Conservation (phyloP, 164 flowering plant species). For the Protea cynaroides region DNA sequence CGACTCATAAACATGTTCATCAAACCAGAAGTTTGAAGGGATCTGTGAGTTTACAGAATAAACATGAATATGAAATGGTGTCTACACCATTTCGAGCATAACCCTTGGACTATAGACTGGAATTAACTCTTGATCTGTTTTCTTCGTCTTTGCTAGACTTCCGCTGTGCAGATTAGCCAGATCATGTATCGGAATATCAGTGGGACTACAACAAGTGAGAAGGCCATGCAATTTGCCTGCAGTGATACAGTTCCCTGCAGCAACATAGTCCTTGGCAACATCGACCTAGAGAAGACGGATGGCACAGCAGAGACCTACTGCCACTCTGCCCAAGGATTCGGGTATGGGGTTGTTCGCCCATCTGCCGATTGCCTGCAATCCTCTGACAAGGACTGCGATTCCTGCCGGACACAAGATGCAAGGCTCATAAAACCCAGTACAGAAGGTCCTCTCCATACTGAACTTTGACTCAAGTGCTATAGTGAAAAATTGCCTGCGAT, state of each 20-base stretch:
- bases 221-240: constrained; percentile 90
- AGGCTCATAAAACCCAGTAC: constrained; percentile 7
- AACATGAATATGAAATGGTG: too few species aligned
- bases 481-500: too few species aligned
- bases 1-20: too few species aligned
- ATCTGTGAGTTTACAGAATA: too few species aligned
- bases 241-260: constrained; percentile 90
- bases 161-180: constrained; percentile 78
- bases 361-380: constrained; percentile 66
- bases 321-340: constrained; percentile 68
- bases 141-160: constrained; percentile 35
- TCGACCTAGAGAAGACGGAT: constrained; percentile 55
- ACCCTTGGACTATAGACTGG: not conserved
- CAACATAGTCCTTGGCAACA: constrained; percentile 56
- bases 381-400: constrained; percentile 26
- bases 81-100: too few species aligned
- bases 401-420: constrained; percentile 1
- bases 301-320: constrained; percentile 78
- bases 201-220: constrained; percentile 67
- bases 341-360: constrained; percentile 63
- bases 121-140: not conserved
- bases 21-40: too few species aligned
- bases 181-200: constrained; percentile 72
- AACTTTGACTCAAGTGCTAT: constrained; percentile 31
- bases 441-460: constrained; percentile 19